A percentile compares a stretch with the other conserved stretches of the same genome.
phyloP scores from a whole-genome alignment of 495 filamentous ascomycete genomes.

The Emericellopsis terricola region DNA sequence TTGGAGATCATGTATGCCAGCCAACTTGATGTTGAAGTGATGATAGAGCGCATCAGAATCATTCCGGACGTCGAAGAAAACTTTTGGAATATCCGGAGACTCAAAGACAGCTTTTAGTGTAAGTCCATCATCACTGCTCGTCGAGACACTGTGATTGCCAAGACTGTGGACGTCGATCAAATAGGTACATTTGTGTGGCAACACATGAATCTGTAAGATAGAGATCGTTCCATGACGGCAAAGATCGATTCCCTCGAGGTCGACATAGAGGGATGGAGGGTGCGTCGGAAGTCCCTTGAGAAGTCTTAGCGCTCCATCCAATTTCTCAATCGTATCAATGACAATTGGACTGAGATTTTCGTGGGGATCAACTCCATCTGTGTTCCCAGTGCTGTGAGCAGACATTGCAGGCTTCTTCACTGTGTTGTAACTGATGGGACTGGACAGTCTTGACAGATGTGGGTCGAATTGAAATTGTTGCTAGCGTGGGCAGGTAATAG shows the following conservation, averaged over 20 bases:
- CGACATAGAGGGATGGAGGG: slow-evolving; percentile 28
- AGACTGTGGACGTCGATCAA: slow-evolving; percentile 35
- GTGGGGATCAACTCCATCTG: too few relatives aligned
- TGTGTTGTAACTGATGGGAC: too few relatives aligned
- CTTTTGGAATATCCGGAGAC: slow-evolving; percentile 21
- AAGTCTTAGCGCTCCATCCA: too few relatives aligned
- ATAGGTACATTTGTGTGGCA: slow-evolving; percentile 14
- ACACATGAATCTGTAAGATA: slow-evolving; percentile 24
- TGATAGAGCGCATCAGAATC: slow-evolving; percentile 36
- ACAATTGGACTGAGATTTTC: too few relatives aligned
- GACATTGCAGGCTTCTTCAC: too few relatives aligned
- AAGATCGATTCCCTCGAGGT: slow-evolving; percentile 36
- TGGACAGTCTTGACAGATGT: too few relatives aligned
- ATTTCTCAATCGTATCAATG: too few relatives aligned
- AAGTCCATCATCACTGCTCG: slow-evolving; percentile 7
- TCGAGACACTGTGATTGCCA: slow-evolving; percentile 21
- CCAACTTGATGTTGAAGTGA: slow-evolving; percentile 20
- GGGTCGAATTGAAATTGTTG: too few relatives aligned
- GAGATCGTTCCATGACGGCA: slow-evolving; percentile 29
- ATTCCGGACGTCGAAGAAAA: slow-evolving; percentile 38
- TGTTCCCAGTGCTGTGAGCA: too few relatives aligned
- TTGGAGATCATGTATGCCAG: slow-evolving; percentile 33
- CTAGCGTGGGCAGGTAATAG: too few relatives aligned
- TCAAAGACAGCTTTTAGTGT: slow-evolving; percentile 35
- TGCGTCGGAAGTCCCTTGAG: not conserved